Conservation (phyloP, 768 basidiomycete genomes). For the Amanita fuliginea region DNA sequence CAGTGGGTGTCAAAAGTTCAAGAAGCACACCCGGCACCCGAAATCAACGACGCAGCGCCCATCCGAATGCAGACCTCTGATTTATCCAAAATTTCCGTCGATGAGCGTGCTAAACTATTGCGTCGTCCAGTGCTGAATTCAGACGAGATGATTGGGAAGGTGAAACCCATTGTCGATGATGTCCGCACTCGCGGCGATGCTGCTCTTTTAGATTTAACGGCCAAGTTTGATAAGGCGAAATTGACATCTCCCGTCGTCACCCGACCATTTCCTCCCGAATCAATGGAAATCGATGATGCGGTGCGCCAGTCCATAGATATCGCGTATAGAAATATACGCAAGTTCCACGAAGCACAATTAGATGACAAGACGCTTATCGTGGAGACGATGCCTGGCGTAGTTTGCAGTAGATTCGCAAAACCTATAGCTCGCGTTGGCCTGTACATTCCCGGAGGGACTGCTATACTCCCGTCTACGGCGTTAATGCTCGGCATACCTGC, state of each 20-base stretch:
- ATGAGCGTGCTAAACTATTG: slow-evolving; percentile 59
- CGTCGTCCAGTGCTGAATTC: slow-evolving; percentile 84
- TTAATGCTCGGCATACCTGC: slow-evolving; percentile 98
- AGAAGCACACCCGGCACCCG: slow-evolving; percentile 13
- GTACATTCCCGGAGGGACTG: slow-evolving; percentile 96
- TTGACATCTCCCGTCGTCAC: slow-evolving; percentile 60
- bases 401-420: slow-evolving; percentile 89
- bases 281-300: slow-evolving; percentile 45
- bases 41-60: slow-evolving; percentile 15
- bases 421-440: slow-evolving; percentile 94
- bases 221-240: slow-evolving; percentile 83
- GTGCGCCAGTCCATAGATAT: slow-evolving; percentile 78
- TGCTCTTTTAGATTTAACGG: slow-evolving; percentile 80
- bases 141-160: slow-evolving; percentile 84
- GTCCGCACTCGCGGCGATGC: slow-evolving; percentile 78
- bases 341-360: slow-evolving; percentile 87
- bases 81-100: slow-evolving; percentile 33
- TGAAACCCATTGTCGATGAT: slow-evolving; percentile 86
- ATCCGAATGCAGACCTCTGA: slow-evolving; percentile 76
- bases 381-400: slow-evolving; percentile 97
- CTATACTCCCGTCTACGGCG: slow-evolving; percentile 91
- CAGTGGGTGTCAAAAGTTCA: slow-evolving; percentile 40
- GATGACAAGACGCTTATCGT: slow-evolving; percentile 62
- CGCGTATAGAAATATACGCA: slow-evolving; percentile 85
- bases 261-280: slow-evolving; percentile 67